Evolutionary conservation across 2,329 filamentous ascomycete genomes (phyloP).

Genomic region (Pseudogymnoascus pannorum): DNA sequence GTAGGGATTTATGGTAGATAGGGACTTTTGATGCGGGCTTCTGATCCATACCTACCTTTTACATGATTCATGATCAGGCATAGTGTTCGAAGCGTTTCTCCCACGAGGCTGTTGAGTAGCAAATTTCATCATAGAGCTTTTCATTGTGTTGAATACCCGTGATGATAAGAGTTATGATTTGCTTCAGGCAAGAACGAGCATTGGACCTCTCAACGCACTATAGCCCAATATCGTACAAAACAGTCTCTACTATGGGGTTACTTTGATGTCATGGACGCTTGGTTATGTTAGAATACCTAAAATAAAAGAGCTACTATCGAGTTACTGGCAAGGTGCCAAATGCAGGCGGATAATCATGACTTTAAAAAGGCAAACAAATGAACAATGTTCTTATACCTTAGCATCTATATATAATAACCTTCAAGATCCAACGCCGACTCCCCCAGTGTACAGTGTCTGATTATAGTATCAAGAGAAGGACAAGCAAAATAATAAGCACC

Average conservation of each 20-base stretch:
- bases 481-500: constrained; percentile 76
- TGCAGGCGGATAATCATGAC: too few species aligned
- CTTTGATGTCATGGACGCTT: neutral
- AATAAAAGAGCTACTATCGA: neutral
- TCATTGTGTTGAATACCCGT: neutral
- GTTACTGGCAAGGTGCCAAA: too few species aligned
- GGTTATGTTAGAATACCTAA: neutral
- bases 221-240: neutral
- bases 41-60: constrained; percentile 6
- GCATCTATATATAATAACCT: neutral
- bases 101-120: constrained; percentile 5
- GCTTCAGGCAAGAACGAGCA: neutral
- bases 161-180: neutral
- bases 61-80: constrained; percentile 9
- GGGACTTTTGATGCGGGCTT: constrained; percentile 4
- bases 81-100: constrained; percentile 2
- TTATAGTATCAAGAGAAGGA: constrained; percentile 62
- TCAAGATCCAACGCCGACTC: neutral
- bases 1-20: constrained; percentile 8
- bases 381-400: neutral
- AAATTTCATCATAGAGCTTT: constrained; percentile 7
- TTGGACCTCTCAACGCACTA: neutral
- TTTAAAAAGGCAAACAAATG: neutral
- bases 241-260: too few species aligned
- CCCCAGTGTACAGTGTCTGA: neutral